Base-by-base conservation (phyloP, 2,329 filamentous ascomycete species). In the Drechslerella coelobrocha region DNA sequence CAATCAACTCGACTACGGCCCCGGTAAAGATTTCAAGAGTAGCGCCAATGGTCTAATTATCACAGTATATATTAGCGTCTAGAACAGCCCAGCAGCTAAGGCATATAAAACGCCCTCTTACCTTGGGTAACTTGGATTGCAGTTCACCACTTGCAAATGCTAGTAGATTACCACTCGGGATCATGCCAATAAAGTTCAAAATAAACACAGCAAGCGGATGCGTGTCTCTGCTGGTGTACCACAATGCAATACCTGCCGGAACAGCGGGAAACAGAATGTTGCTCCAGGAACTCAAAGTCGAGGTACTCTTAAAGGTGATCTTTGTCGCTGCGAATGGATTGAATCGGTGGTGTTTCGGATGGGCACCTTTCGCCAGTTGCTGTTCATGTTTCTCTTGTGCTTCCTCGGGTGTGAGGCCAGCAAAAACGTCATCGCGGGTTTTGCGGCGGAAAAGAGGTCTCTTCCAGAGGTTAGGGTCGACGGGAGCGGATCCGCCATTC, bases 1-100 rank as follows among this genome's bases (percentile, higher is more conserved):
- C 81, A 50, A 95, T 85, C 61, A 95, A 88, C 77, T 96, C 91
- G 60, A 94, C 90, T 5, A 92, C 80, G 0, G 89, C 89, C 1
- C 89, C 89, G 53, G 91, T 78, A 75, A 84, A 86, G 1, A 84
- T 86, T 76, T 88, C 85, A 12, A 82, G 77, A 68, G 90, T 78
- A 7, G 89, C 83, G 29, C 87, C 88, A 55, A 88, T 78, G 7
- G 91, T 89, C 76, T 90, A 89, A n/a, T n/a, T n/a, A n/a, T n/a
- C n/a, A n/a, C n/a, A n/a, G n/a, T n/a, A n/a, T n/a, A 26, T 63
- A 63, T 24, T 72, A 72, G n/a, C n/a, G n/a, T n/a, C n/a, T n/a
- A n/a, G n/a, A n/a, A n/a, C n/a, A n/a, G n/a, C n/a, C n/a, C n/a
- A n/a, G n/a, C n/a, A n/a, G 8, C 8, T n/a, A 45, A 21, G 19